Conservation (phyloP, 2,329 filamentous ascomycete genomes). For the Ascochyta rabiei region DNA sequence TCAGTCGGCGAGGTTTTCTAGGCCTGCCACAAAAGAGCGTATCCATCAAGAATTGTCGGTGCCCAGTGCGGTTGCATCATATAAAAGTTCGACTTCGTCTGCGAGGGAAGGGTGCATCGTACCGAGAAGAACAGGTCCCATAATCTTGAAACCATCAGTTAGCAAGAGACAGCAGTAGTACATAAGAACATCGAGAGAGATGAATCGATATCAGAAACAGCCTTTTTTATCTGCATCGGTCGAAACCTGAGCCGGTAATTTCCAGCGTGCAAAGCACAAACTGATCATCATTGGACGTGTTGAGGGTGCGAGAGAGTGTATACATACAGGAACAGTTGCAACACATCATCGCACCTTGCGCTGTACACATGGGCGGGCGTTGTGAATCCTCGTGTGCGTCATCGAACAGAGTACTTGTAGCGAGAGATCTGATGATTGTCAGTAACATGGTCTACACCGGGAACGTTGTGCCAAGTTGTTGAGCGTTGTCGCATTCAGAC, state of each 20-base stretch:
- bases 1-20: conserved; percentile 99
- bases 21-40: conserved; percentile 94
- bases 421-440: conserved; percentile 17
- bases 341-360: background rate
- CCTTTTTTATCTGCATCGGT: conserved; percentile 49
- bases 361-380: background rate
- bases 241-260: conserved; percentile 53
- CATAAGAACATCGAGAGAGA: background rate
- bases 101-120: conserved; percentile 25
- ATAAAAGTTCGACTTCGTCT: conserved; percentile 25
- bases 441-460: conserved; percentile 12
- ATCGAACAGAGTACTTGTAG: background rate
- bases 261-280: conserved; percentile 52
- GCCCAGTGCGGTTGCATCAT: conserved; percentile 98
- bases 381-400: background rate
- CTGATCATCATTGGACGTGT: conserved; percentile 46
- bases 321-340: background rate
- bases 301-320: background rate
- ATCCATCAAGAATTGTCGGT: conserved; percentile 86
- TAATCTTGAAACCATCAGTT: conserved; percentile 5
- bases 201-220: conserved; percentile 48
- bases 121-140: conserved; percentile 23
- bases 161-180: conserved; percentile 15
- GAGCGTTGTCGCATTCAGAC: conserved; percentile 44
- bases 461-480: background rate